Evolutionary conservation across 208 protist species (phyloP), one percentile per base, ranked within the genome.

Genomic region (Strigomonas culicis): DNA sequence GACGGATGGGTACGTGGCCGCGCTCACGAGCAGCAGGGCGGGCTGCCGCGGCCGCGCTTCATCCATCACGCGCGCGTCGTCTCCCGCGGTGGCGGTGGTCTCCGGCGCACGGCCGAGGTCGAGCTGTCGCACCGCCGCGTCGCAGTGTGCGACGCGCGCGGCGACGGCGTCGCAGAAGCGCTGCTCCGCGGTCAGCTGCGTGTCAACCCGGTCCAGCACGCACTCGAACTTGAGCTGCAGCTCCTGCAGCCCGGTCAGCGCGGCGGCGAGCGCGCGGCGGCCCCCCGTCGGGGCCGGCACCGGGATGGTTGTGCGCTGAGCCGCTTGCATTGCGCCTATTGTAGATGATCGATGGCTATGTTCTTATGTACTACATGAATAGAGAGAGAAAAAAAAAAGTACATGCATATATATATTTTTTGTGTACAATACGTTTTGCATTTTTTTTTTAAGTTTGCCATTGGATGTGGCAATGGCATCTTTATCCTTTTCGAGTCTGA

Each of bases 221-320:
- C 31, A 55, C 19, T 75, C 70, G 49, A 75, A 58, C 21, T 56
- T 59, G 2, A 27, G 2, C 1, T 32, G 52, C 0, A 80, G 39
- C 43, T 67, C 62, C 21, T 70, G 49, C 19, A 80, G 49, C 4
- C 64, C 30, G 36, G 47, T 56, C 17, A 80, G 30, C 27, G 74
- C 74, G 19, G 65, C 51, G 24, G 57, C 60, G 41, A 75, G 28
- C 4, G 63, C 62, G 0, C 58, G 57, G 24, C 41, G 63, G 24
- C 74, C 66, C 10, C 69, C 74, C 11, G 44, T 60, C 3, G 70
- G 22, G 34, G 68, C 66, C 1, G 74, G 74, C 15, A 74, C 74
- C 1, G 74, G 66, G 17, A 80, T 47, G n/a, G 66, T 62, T 15
- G 62, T 59, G 4, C 67, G 24, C 24, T 55, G 49, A 22, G 49